Conservation (phyloP, 2,329 filamentous ascomycete species). For the Sodiomyces alkalinus region DNA sequence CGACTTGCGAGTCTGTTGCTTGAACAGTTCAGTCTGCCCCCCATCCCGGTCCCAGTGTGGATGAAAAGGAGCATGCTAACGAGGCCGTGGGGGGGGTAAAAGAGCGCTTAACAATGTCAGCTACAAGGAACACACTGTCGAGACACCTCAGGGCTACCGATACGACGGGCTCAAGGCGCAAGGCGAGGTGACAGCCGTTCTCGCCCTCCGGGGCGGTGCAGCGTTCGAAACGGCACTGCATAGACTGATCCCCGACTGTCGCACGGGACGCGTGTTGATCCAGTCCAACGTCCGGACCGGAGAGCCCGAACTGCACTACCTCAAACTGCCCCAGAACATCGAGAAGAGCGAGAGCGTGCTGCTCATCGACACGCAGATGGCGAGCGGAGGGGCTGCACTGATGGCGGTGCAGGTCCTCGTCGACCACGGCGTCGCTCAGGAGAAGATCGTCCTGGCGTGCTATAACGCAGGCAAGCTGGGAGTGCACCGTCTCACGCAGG, state of each 20-base stretch:
- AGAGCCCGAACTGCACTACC: constrained; percentile 85
- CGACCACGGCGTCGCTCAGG: constrained; percentile 77
- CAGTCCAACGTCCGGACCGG: constrained; percentile 75
- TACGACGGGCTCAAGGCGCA: constrained; percentile 60
- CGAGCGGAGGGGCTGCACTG: constrained; percentile 66
- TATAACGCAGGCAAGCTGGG: constrained; percentile 79
- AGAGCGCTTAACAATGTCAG: constrained; percentile 65
- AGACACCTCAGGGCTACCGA: constrained; percentile 52
- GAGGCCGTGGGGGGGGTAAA: neutral
- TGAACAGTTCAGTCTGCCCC: constrained; percentile 43
- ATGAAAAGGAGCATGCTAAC: constrained; percentile 5
- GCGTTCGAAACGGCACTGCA: constrained; percentile 78
- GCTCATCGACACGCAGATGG: constrained; percentile 87
- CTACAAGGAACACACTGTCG: constrained; percentile 48
- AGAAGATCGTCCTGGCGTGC: constrained; percentile 81
- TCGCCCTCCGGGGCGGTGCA: constrained; percentile 77
- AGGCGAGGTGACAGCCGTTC: constrained; percentile 70
- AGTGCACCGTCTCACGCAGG: constrained; percentile 69
- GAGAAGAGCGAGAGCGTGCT: constrained; percentile 64
- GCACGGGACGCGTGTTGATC: constrained; percentile 77
- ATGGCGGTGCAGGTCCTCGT: constrained; percentile 96
- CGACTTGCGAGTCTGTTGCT: constrained; percentile 71
- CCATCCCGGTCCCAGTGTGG: too few relatives aligned
- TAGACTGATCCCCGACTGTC: constrained; percentile 83
- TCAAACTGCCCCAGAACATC: constrained; percentile 64